Evolutionary conservation across 257 asterid genomes (phyloP), one percentile per base, ranked within the genome.

Genomic region (Asclepias syriaca): DNA sequence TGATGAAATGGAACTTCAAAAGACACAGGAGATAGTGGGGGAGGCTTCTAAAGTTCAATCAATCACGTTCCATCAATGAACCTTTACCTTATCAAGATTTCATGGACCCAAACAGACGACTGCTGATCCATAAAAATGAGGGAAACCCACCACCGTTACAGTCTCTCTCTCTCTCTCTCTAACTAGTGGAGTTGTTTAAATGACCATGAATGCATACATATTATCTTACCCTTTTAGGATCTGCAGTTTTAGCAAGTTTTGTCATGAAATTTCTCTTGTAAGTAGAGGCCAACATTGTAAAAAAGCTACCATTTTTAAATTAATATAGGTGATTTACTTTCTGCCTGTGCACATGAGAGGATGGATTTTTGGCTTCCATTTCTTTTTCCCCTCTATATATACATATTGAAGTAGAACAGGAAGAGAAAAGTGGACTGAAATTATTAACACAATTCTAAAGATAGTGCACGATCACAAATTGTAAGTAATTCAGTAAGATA

Each of bases 1-100:
- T 63, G 48, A 68, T 55, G 77, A 54, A 4, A 68, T 55, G 77
- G 56, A 54, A 4, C 21, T 18, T 19, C 59, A 9, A 64, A 48
- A 75, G 64, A 29, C 34, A 29, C 0, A 58, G 49, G 48, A 18
- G 61, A 55, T 14, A 13, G 29, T 34, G 32, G 55, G 19, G 74
- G 51, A 69, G 13, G 73, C 40, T 51, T 39, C 22, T 21, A 18
- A 50, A 29, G 63, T 49, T 50, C 32, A 50, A 49, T 50, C 32
- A 50, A 43, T 43, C 56, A 32, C 0, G 34, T 43, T 16, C 70
- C 21, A 18, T 16, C 19, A 8, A 10, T 14, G 50, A 19, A 19
- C 71, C 12, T 34, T 34, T 4, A 34, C 39, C 39, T 48, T 3
- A 48, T 11, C 29, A 12, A 14, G 45, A 14, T 12, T 67, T 22